Conservation (phyloP, 179 eudicot species). For the Drosera spatulata region DNA sequence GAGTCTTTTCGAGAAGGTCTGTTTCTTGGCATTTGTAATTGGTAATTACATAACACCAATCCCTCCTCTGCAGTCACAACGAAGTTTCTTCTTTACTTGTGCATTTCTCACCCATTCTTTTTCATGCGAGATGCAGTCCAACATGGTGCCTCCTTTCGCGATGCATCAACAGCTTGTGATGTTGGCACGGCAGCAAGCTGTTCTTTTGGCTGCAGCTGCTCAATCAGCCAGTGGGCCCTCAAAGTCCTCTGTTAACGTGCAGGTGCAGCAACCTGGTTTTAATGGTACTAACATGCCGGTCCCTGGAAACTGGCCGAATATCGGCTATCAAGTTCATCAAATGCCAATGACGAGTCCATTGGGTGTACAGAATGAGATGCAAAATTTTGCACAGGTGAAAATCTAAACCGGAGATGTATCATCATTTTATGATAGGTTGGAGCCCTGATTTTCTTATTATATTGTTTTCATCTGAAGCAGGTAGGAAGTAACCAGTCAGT, state of each 20-base stretch:
- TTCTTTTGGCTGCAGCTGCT: constrained; percentile 92
- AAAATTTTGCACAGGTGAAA: constrained; percentile 65
- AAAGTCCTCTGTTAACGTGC: constrained; percentile 34
- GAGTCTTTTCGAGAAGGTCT: constrained; percentile 98
- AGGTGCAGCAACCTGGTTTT: constrained; percentile 26
- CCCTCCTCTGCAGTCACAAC: too few species aligned
- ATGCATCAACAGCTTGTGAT: constrained; percentile 85
- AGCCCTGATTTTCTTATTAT: neutral
- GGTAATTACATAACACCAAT: neutral
- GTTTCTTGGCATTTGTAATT: constrained; percentile 4
- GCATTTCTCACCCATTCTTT: neutral
- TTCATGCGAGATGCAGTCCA: constrained; percentile 45
- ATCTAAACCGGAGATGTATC: neutral
- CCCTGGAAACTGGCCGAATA: constrained; percentile 64
- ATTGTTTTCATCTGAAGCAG: constrained; percentile 12
- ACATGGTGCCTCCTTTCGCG: constrained; percentile 78
- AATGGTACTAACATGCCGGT: constrained; percentile 39
- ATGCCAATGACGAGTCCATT: constrained; percentile 31
- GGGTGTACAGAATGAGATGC: constrained; percentile 52
- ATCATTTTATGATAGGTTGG: neutral
- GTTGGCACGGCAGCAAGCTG: constrained; percentile 87
- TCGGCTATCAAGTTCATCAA: constrained; percentile 70
- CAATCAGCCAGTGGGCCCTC: constrained; percentile 49
- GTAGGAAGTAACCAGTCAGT: constrained; percentile 21
- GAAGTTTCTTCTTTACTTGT: neutral